A percentile compares a stretch with the other conserved stretches of the same genome.
Evolutionary conservation across 1,284 basidiomycete genomes (phyloP).

Genomic region (Hypsizygus ulmarius): DNA sequence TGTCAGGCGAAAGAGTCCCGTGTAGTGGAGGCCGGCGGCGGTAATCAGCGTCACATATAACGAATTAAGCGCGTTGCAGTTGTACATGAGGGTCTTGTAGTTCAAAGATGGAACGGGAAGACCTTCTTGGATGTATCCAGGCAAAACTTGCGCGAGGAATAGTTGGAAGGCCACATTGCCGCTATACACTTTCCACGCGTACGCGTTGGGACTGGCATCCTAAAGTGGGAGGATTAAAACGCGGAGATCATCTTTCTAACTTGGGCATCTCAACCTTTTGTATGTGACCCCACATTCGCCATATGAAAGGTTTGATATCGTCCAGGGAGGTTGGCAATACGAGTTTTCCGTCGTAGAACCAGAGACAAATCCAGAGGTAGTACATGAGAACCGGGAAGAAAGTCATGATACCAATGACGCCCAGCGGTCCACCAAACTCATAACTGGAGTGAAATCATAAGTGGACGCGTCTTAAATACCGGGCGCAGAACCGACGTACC

Average conservation of each 20-base stretch:
- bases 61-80: conserved; percentile 91
- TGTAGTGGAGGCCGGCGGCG: conserved; percentile 76
- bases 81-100: conserved; percentile 93
- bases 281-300: conserved; percentile 83
- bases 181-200: conserved; percentile 88
- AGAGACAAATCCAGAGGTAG: conserved; percentile 97
- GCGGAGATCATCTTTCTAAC: neutral
- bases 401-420: conserved; percentile 91
- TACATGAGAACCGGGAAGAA: conserved; percentile 94
- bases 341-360: conserved; percentile 91
- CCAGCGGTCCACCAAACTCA: conserved; percentile 95
- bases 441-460: conserved; percentile 48
- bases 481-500: conserved; percentile 40
- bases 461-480: conserved; percentile 14
- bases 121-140: conserved; percentile 91
- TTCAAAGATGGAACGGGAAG: conserved; percentile 89
- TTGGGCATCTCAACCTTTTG: conserved; percentile 55
- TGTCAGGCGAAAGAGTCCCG: conserved; percentile 85
- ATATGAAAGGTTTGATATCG: conserved; percentile 79
- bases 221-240: conserved; percentile 29
- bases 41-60: conserved; percentile 87
- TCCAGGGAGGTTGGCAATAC: conserved; percentile 72
- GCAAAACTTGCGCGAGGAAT: conserved; percentile 86
- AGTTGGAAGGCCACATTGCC: conserved; percentile 91
- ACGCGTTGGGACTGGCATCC: conserved; percentile 89